Conservation (phyloP, 768 basidiomycete genomes). For the Amanita subjunquillea region DNA sequence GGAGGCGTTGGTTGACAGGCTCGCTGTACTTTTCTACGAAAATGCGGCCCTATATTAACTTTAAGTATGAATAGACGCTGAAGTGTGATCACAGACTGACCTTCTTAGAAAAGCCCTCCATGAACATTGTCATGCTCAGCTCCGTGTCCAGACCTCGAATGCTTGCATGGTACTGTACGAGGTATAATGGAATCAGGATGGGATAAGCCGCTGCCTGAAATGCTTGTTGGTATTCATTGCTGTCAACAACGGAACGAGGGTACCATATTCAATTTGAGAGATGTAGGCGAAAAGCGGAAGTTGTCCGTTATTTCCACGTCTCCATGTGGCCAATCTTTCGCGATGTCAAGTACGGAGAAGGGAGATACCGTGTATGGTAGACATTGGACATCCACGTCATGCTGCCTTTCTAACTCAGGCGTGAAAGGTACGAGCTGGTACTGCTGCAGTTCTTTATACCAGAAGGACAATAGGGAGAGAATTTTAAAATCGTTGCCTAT, state of each 20-base stretch:
- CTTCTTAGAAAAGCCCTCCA: slow-evolving; percentile 21
- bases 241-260: not conserved
- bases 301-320: slow-evolving; percentile 26
- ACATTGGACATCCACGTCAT: slow-evolving; percentile 39
- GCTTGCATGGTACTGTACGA: slow-evolving; percentile 35
- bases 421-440: slow-evolving; percentile 35
- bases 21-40: slow-evolving; percentile 8
- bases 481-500: slow-evolving; percentile 36
- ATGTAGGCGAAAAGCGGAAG: slow-evolving; percentile 30
- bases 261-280: slow-evolving; percentile 33
- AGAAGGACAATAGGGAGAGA: slow-evolving; percentile 33
- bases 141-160: slow-evolving; percentile 6
- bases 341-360: slow-evolving; percentile 32
- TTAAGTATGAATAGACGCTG: not conserved
- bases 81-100: slow-evolving; percentile 11
- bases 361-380: slow-evolving; percentile 49
- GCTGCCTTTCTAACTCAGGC: slow-evolving; percentile 32
- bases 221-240: not conserved
- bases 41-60: slow-evolving; percentile 13
- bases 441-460: slow-evolving; percentile 14
- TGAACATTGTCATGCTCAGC: slow-evolving; percentile 15
- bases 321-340: slow-evolving; percentile 21
- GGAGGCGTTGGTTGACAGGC: slow-evolving; percentile 4
- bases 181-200: slow-evolving; percentile 53
- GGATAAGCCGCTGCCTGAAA: slow-evolving; percentile 49